Base-by-base conservation (phyloP, 331 rosid species). In the Stylosanthes scabra region DNA sequence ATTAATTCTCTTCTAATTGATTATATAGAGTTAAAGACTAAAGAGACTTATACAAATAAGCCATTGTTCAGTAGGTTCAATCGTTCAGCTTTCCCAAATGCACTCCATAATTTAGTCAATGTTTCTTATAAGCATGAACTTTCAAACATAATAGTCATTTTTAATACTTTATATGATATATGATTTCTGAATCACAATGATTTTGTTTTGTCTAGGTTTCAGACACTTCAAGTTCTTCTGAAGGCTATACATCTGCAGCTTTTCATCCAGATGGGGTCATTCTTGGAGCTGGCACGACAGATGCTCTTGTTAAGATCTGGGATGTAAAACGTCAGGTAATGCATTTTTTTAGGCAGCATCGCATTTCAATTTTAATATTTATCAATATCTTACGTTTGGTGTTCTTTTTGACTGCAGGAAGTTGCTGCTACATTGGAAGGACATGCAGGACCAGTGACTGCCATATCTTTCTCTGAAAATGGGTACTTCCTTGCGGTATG, bases 211-310 rank as follows among this genome's bases (percentile, higher is more conserved):
- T 82, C 69, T 83, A 95, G 99, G 99, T 95, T 71, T 74, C 56
- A 0, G 88, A 81, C 51, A 3, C 80, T 9, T 46, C 88, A 57
- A 96, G 97, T 83, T 51, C 87, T 58, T 73, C 90, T 39, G 91
- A 88, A 71, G 99, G 99, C 62, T 95, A 92, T 77, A 86, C 99
- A 14, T 90, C 99, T 63, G 98, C 97, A 47, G 98, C 98, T 65
- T 95, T 95, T 83, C 99, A 95, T 75, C 99, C 99, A 11, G 99
- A 95, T 79, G 99, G 99, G 72, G 91, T 95, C 63, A 95, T 95
- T 85, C 96, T 95, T 12, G 99, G 99, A 74, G 90, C 99, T 4
- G 99, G 99, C 78, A 92, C 99, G 14, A 78, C 94, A 1, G 97
- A 84, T 59, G 86, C 92, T 59, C 74, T 88, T 79, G 99, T 95